Base-by-base conservation (phyloP, 169 alveolate species). In the Blepharisma undulans region DNA sequence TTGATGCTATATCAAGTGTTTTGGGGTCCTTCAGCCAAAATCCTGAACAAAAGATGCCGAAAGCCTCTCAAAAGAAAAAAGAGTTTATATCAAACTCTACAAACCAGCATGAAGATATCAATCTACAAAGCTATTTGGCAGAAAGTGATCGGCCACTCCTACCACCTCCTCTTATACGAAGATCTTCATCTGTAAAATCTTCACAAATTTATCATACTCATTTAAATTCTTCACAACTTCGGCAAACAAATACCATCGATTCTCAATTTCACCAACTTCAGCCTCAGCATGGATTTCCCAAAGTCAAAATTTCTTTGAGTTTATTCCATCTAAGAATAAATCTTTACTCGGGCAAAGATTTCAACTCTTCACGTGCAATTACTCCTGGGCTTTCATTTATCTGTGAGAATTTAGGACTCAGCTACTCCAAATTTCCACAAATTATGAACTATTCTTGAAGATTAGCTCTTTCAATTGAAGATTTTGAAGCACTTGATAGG, bases 401-500 rank as follows among this genome's bases (percentile, higher is more conserved):
- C n/a, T n/a, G 66, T 29, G 66, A 72, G 14, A 72, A 72, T 86
- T 10, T 32, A 12, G 48, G 71, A 10, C 25, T 72, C 0, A 66
- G 27, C 14, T 86, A 25, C 71, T 21, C 34, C 5, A 86, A 86
- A 36, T 86, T 86, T 22, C 91, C 91, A 4, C 5, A 86, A 72
- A 30, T 12, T 18, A 84, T 86, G 25, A 71, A 86, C n/a, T 86
- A 86, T 36, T 86, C 91, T n/a, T 86, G 91, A 48, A 86, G 84
- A 29, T 25, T 86, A 22, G 72, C 84, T 30, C 14, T 86, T 7
- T n/a, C 91, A 4, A 18, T 48, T 22, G 84, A 72, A 72, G 91
- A 86, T 19, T n/a, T 72, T 19, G 30, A 72, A 27, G 33, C 71
- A 2, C 8, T 66, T 6, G 91, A 86, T 34, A 27, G 7, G 7